Base-by-base conservation (phyloP, 2,329 filamentous ascomycete genomes). In the Pestalotiopsis sp. region DNA sequence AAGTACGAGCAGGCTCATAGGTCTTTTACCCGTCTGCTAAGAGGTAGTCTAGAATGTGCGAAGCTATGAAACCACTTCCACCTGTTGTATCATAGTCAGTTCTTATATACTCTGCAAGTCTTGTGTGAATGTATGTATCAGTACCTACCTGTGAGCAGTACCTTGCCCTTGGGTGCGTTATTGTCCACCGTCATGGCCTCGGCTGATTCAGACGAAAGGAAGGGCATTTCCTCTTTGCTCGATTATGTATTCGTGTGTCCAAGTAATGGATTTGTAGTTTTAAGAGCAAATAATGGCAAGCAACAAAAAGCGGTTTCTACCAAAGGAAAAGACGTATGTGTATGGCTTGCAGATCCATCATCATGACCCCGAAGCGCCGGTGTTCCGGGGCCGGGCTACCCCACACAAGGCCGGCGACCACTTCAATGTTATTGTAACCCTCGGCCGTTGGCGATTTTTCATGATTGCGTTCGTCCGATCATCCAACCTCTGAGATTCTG, bases 61-160 rank as follows among this genome's bases (percentile, higher is more conserved):
- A 85, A 36, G 85, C 86, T 65, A 88, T 86, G 75, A 88, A 88
- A 58, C 86, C 85, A 27, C 80, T 85, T 2, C 84, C 86, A 27
- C 86, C 85, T 84, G 65, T 23, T 49, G 68, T 31, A 70, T 59
- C 5, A 5, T n/a, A 9, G 49, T 36, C 41, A n/a, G 14, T 14
- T 36, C 2, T 60, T 59, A 25, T n/a, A 12, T 3, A 41, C 1
- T 7, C 17, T n/a, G 3, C 5, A 52, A n/a, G 14, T 23, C 4
- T 4, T n/a, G 5, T 45, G 13, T 61, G n/a, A 5, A 17, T 3
- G 38, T 58, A 5, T 61, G 36, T 11, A n/a, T n/a, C 23, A 14
- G 23, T 14, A 59, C 23, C 70, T 72, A 74, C 76, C 77, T 38
- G 77, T 78, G 5, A 78, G 67, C 17, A 78, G 73, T 12, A 78